Conservation (phyloP, 2,329 filamentous ascomycete genomes). For the Lachnellula cervina region DNA sequence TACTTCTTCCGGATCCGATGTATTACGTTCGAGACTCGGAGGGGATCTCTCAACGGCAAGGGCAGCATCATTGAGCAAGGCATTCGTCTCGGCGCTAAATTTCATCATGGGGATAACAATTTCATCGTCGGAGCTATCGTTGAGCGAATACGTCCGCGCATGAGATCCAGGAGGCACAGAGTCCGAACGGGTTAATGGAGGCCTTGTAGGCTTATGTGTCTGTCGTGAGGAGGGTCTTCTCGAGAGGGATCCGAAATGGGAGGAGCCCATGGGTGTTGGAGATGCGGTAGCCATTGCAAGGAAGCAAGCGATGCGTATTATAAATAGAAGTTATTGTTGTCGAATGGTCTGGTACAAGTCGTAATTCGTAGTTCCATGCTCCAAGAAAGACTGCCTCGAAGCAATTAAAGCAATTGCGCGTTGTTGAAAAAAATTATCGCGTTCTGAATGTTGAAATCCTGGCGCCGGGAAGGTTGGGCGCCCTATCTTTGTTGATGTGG, state of each 20-base stretch:
- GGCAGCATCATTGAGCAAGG: conserved; percentile 63
- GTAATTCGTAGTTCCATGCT: conserved; percentile 24
- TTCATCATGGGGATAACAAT: conserved; percentile 80
- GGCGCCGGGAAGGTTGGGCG: not conserved
- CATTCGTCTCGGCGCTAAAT: conserved; percentile 87
- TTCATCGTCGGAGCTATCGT: conserved; percentile 93
- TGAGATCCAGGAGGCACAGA: conserved; percentile 14
- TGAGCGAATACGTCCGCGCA: conserved; percentile 48
- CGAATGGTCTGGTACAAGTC: conserved; percentile 12
- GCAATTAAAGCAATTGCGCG: conserved; percentile 25
- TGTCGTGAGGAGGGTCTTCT: conserved; percentile 51
- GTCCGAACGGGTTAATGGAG: conserved; percentile 27
- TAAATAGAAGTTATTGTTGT: conserved; percentile 11
- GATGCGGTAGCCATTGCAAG: conserved; percentile 47
- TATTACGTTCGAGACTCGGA: conserved; percentile 12
- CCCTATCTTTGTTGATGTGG: conserved; percentile 3
- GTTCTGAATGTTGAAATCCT: conserved; percentile 14
- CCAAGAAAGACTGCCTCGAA: conserved; percentile 10
- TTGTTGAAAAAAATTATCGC: conserved; percentile 23
- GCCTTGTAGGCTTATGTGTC: conserved; percentile 47
- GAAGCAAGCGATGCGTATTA: conserved; percentile 10
- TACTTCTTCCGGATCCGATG: conserved; percentile 11
- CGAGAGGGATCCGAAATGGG: conserved; percentile 41
- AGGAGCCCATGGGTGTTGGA: conserved; percentile 50
- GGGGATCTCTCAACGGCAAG: conserved; percentile 26